Evolutionary conservation across 345 rosid species (phyloP).

Genomic region (Kandelia obovata): DNA sequence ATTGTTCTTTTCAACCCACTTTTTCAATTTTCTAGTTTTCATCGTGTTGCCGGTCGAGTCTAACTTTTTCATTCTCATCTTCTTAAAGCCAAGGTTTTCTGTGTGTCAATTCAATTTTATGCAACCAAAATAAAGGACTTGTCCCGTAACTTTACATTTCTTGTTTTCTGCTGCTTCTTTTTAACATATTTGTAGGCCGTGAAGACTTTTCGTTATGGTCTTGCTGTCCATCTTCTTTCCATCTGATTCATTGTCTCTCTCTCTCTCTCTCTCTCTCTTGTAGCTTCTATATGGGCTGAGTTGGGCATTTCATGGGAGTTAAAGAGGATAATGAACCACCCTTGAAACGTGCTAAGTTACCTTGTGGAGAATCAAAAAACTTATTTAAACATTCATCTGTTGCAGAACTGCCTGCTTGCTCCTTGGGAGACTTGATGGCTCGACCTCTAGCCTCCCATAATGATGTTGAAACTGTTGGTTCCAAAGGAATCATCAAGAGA

Average conservation of each 20-base stretch:
- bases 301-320: conserved; percentile 66
- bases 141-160: too few relatives aligned
- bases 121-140: too few relatives aligned
- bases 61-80: too few relatives aligned
- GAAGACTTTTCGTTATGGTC: too few relatives aligned
- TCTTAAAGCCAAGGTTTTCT: too few relatives aligned
- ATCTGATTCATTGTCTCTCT: background rate
- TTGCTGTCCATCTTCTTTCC: too few relatives aligned
- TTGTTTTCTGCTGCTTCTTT: too few relatives aligned
- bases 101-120: too few relatives aligned
- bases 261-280: conserved; percentile 2
- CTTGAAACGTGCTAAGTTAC: conserved; percentile 52
- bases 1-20: too few relatives aligned
- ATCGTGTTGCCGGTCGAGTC: too few relatives aligned
- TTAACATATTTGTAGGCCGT: too few relatives aligned
- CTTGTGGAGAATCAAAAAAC: conserved; percentile 30
- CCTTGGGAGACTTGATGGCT: conserved; percentile 71
- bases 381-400: conserved; percentile 28
- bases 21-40: too few relatives aligned
- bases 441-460: conserved; percentile 62
- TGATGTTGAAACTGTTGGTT: conserved; percentile 51
- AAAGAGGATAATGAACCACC: conserved; percentile 72
- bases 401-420: conserved; percentile 32
- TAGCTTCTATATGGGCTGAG: conserved; percentile 51
- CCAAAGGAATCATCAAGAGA: conserved; percentile 56